Base-by-base conservation (phyloP, 1,139 yeast genomes). In the Suhomyces wounanorum region DNA sequence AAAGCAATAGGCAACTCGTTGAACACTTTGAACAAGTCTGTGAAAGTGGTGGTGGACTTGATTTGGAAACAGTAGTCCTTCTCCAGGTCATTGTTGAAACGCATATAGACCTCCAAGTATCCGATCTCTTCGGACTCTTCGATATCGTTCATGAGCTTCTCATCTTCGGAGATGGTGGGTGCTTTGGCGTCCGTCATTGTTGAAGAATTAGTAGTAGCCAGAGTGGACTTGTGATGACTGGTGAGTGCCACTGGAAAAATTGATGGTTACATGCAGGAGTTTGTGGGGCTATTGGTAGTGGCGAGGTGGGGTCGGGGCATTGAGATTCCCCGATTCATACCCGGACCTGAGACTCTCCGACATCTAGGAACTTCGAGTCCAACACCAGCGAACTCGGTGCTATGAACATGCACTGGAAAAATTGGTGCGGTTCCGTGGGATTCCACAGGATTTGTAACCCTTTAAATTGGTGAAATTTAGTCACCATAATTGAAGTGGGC, bases 1-100 rank as follows among this genome's bases (percentile, higher is more conserved):
- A 92, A 78, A 37, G 89, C 81, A 63, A 91, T 79, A 37, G 96
- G 96, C 57, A 89, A 72, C 1, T 79, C 67, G 30, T 77, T 72
- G 64, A 91, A 90, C 49, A 92, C 81, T 50, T 78, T 73, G 57
- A 75, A 66, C 57, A 92, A 76, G 54, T 80, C 85, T 23, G 75
- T 72, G 58, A 90, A 85, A 3, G 83, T 74, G 45, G 83, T 79
- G 21, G 78, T 73, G 16, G 82, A 72, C 41, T 78, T 77, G 16
- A 92, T 81, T 58, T 83, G 87, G 73, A 94, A 90, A 61, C 97
- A 89, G 69, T 90, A 92, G 67, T 94, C 99, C 67, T 87, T 87
- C 62, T 90, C 97, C 49, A 72, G 67, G 64, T 91, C 97, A 55
- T 82, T 87, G 65, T 89, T 90, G 79, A 94, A 84, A 52, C 99